Evolutionary conservation across 208 protist genomes (phyloP), one percentile per base, ranked within the genome.

Genomic region (Leishmania mexicana): DNA sequence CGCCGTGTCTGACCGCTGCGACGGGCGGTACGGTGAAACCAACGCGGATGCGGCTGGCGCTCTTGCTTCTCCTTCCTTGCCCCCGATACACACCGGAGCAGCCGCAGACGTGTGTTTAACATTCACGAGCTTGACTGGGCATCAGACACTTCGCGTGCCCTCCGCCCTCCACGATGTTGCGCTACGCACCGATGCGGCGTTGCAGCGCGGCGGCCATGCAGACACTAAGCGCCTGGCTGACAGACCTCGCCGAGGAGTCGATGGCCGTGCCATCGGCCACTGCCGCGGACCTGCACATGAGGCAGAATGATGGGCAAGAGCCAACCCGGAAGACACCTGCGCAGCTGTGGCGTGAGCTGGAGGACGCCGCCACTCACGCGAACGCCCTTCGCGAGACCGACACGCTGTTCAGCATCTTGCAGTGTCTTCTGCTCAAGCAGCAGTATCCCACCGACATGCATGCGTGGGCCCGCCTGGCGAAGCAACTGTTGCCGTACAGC

Each of bases 361-460:
- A 88, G 47, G 17, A 81, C 13, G 81, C 84, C 0, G 78, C 87
- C 2, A 53, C 75, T 0, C 88, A 90, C 60, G 92, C 92, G 21
- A 81, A 87, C 38, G 76, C 86, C 0, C 65, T 95, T 42, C 88
- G 90, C 64, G 94, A 97, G 78, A 94, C 92, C 0, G 94, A 97
- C 76, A 91, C 92, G 8, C 70, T 95, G 4, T 82, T 90, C 31
- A 80, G 81, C 31, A 49, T 96, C 62, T 83, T 91, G 10, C 84
- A 90, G 53, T 74, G 67, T 13, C 79, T 95, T 3, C 58, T 93
- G 3, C 68, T 45, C 19, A 88, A 87, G 60, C 71, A 84, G 3
- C 60, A 86, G 21, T 87, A 76, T 49, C 92, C 91, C 0, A 28
- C 87, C 8, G 80, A 81, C 45, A 49, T 58, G 2, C 47, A 76